Evolutionary conservation across 768 basidiomycete genomes (phyloP), one percentile per base, ranked within the genome.

Genomic region (Tylopilus sp.): DNA sequence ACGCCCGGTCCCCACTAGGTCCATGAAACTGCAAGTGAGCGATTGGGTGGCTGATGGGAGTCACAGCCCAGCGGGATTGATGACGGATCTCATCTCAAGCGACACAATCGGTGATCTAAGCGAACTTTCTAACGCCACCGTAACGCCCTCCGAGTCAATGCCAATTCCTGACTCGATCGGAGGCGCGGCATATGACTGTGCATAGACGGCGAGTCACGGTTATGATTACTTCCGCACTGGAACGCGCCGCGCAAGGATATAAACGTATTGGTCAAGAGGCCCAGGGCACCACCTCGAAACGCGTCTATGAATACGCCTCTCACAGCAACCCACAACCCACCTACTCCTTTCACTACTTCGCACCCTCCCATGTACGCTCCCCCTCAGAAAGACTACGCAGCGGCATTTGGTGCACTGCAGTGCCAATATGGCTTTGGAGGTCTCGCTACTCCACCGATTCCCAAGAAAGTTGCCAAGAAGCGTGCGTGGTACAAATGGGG

Each of bases 381-480:
- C 5, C 54, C 62, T 16, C 53, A 57, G 37, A 65, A 65, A 57
- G 62, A 65, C 48, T 65, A 64, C 38, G 47, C 10, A 17, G 55
- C 62, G n/a, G 59, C 64, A 4, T 64, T 62, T 52, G 65, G 50
- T 2, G 29, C 46, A n/a, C n/a, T 67, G 22, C 64, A 65, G 29
- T 30, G 29, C 10, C 54, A 48, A 36, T 65, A 67, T 25, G 64
- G 65, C 11, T 12, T 62, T 1, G 65, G 62, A 12, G 50, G 49
- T 14, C 0, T 37, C 6, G 25, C 28, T 14, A 45, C 50, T 2
- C 57, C 57, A 24, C 4, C 41, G 2, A 45, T 55, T 12, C 49
- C 47, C 1, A 29, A 37, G 34, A n/a, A 30, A 33, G 24, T 42
- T 13, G 5, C 29, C 14, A 37, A 28, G 11, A n/a, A 36, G 19